phyloP scores from a whole-genome alignment of 2,329 filamentous ascomycete genomes.

The Diaporthe citri region DNA sequence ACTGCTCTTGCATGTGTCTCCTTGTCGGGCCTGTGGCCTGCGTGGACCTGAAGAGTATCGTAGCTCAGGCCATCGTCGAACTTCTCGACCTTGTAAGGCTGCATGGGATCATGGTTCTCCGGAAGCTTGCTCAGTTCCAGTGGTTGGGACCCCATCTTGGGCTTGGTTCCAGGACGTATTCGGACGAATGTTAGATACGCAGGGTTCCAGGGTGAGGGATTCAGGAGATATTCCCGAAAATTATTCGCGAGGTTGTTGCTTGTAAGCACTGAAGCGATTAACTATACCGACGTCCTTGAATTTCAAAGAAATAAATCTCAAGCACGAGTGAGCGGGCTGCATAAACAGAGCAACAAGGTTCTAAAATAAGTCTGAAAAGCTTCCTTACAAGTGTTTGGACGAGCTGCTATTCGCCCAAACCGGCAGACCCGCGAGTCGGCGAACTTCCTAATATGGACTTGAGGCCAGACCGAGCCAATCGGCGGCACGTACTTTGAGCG shows the following conservation, averaged over 20 bases:
- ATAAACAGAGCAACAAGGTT: not conserved
- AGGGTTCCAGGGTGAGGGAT: not conserved
- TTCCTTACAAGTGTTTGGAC: not conserved
- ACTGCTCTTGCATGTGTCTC: constrained; percentile 20
- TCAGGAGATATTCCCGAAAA: not conserved
- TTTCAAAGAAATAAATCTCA: not conserved
- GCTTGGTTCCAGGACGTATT: too few relatives aligned
- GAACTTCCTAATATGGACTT: not conserved
- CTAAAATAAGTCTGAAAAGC: not conserved
- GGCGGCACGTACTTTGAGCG: not conserved
- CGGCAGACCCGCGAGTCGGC: not conserved
- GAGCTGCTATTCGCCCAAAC: not conserved
- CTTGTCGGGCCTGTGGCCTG: constrained; percentile 16
- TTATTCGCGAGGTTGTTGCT: not conserved
- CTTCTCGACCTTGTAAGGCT: constrained; percentile 20
- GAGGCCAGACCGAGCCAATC: not conserved
- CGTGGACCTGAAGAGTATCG: constrained; percentile 19
- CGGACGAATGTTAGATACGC: not conserved
- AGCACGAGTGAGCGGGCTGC: not conserved
- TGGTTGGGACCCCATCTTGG: constrained; percentile 3
- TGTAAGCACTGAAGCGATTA: not conserved
- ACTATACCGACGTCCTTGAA: not conserved
- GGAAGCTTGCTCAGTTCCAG: not conserved
- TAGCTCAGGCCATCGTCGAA: constrained; percentile 14
- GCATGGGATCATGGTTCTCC: not conserved